Evolutionary conservation across 345 rosid genomes (phyloP).

Genomic region (Balakata baccata): DNA sequence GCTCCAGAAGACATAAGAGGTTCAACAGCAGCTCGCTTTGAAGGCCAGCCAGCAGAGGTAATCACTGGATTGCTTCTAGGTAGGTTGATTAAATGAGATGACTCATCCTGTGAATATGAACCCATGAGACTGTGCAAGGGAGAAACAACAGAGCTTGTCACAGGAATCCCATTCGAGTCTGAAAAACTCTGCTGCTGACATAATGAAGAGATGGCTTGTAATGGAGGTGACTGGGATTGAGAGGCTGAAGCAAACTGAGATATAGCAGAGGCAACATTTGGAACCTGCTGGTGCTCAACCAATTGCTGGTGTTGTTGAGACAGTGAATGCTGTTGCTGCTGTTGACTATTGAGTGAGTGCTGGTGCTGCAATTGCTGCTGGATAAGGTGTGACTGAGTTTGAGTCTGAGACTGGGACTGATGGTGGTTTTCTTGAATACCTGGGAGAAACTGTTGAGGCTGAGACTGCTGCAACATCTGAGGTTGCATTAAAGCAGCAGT

Average conservation of each 20-base stretch:
- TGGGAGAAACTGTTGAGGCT: constrained; percentile 50
- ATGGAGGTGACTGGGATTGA: constrained; percentile 55
- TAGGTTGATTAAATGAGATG: constrained; percentile 57
- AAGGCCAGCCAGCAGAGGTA: constrained; percentile 71
- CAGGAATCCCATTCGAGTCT: constrained; percentile 66
- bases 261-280: constrained; percentile 44
- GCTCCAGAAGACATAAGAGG: constrained; percentile 52
- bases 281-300: constrained; percentile 58
- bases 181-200: constrained; percentile 78
- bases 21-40: constrained; percentile 80
- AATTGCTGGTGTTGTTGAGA: constrained; percentile 40
- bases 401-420: constrained; percentile 42
- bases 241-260: constrained; percentile 59
- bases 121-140: constrained; percentile 80
- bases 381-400: constrained; percentile 40
- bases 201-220: constrained; percentile 58
- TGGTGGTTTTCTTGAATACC: constrained; percentile 51
- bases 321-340: constrained; percentile 30
- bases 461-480: constrained; percentile 52
- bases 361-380: constrained; percentile 63
- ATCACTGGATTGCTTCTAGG: constrained; percentile 55
- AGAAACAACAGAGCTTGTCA: constrained; percentile 45
- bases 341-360: constrained; percentile 41
- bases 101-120: constrained; percentile 67
- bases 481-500: constrained; percentile 54